Base-by-base conservation (phyloP, 108 stramenopile species). In the Skeletonema grethae region DNA sequence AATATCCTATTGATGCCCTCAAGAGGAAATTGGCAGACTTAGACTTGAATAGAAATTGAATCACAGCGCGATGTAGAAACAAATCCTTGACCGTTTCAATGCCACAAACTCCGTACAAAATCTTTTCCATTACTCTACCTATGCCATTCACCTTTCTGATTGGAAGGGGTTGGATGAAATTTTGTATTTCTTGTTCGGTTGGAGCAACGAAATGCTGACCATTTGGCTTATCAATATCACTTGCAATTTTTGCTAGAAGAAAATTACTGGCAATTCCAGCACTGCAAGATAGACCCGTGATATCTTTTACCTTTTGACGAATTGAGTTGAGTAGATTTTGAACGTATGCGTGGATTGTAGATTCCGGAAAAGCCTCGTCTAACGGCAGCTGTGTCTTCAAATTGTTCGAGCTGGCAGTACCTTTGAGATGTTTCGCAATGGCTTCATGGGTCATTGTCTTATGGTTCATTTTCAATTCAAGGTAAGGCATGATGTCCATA, bases 211-310 rank as follows among this genome's bases (percentile, higher is more conserved):
- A 67, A 62, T 80, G 75, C 70, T 99, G 99, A 0, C 99, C 98
- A 72, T 99, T 87, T 4, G 99, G 99, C 79, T 99, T 99, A 84
- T 97, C 93, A 41, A 67, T 22, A 76, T 99, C 97, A 53, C 80
- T 90, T 13, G 89, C 91, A 63, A 97, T 96, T 80, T 99, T 99
- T 18, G 98, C 97, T 20, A 99, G 73, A 31, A 92, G 74, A 60
- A 85, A 83, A 57, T 95, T 98, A 15, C 91, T 86, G 15, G 92
- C 95, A 25, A 98, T 70, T 15, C 99, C 99, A 7, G 97, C 98
- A 35, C 90, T 93, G 75, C 95, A 96, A 1, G 97, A 98, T 20
- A 99, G 85, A 4, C 89, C 87, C 0, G 97, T 98, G 7, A 46
- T 75, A 20, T 74, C 61, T 15, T 55, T 31, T 38, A 99, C 96